A percentile compares a stretch with the other conserved stretches of the same genome.
Conservation (phyloP, 768 basidiomycete genomes). For the Kwoniella bestiolae region DNA sequence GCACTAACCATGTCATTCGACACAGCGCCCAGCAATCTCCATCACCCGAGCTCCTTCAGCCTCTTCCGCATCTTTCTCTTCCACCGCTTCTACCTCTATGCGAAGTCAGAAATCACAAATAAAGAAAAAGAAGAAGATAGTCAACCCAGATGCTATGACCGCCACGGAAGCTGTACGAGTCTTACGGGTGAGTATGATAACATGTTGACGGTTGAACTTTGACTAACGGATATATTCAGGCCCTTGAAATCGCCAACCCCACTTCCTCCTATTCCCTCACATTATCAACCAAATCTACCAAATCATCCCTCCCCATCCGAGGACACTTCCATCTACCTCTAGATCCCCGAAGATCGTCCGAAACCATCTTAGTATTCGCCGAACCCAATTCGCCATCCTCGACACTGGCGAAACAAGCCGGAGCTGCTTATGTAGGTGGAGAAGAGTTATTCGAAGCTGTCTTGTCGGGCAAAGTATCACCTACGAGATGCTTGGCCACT, state of each 20-base stretch:
- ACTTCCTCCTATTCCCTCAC: constrained; percentile 77
- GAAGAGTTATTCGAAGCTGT: constrained; percentile 84
- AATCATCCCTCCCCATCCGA: constrained; percentile 80
- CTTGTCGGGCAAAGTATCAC: constrained; percentile 71
- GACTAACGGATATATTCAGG: constrained; percentile 60
- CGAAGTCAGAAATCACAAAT: constrained; percentile 18
- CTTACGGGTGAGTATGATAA: constrained; percentile 49
- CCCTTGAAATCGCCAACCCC: constrained; percentile 79
- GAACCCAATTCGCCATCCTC: constrained; percentile 75
- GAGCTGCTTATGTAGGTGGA: constrained; percentile 89
- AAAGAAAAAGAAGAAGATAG: constrained; percentile 34
- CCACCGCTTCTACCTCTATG: constrained; percentile 1
- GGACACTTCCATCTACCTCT: constrained; percentile 84
- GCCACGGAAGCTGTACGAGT: constrained; percentile 53
- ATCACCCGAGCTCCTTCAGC: constrained; percentile 3
- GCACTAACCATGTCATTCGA: background rate
- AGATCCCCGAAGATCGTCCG: constrained; percentile 69
- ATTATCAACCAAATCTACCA: constrained; percentile 76
- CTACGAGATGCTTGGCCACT: constrained; percentile 82
- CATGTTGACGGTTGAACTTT: background rate
- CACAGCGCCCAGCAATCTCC: constrained; percentile 16
- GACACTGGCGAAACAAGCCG: constrained; percentile 70
- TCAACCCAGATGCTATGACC: constrained; percentile 53
- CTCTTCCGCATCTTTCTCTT: constrained; percentile 18
- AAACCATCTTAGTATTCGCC: constrained; percentile 88